Evolutionary conservation across 495 filamentous ascomycete genomes (phyloP), one percentile per base, ranked within the genome.

Genomic region (Glonium stellatum): DNA sequence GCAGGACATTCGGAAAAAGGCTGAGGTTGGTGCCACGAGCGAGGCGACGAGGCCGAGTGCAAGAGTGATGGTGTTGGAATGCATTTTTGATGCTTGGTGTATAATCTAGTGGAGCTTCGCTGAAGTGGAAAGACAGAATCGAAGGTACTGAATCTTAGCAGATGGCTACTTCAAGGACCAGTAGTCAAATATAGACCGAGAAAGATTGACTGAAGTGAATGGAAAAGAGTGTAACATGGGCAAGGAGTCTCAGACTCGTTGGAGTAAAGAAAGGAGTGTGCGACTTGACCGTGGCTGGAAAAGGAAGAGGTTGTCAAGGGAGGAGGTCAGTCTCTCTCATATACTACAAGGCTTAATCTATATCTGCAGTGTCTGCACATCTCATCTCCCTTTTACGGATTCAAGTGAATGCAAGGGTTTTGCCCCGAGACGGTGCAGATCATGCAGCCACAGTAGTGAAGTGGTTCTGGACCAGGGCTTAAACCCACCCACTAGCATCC

Each of bases 1-100:
- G 50, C 72, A 75, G 27, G 61, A 62, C 67, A 75, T 69, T 46
- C 69, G 67, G 61, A 64, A 77, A 62, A 71, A 77, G 25, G 69
- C 73, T 1, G 57, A 44, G 12, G 57, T 66, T 31, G 70, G 70
- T 37, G 57, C 54, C 23, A 65, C 51, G 13, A 67, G 52, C 10
- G 69, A 60, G 31, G 48, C 21, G 5, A 60, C 65, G 23, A 70
- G 31, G 36, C 68, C 57, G 10, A 54, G 58, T 19, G 67, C 55
- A 23, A 60, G 18, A 31, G 39, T 41, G 37, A 64, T 5, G 44
- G 36, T 59, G 42, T 56, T 60, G 55, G 37, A 5, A 55, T 50
- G 27, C 61, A 63, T 63, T 13, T 50, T 31, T 31, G 27, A 31
- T 6, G 27, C 27, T 31, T 31, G 27, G 27, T 31, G 27, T 31